A percentile compares a stretch with the other conserved stretches of the same genome.
Evolutionary conservation across 345 rosid species (phyloP).

Genomic region (Kandelia obovata): DNA sequence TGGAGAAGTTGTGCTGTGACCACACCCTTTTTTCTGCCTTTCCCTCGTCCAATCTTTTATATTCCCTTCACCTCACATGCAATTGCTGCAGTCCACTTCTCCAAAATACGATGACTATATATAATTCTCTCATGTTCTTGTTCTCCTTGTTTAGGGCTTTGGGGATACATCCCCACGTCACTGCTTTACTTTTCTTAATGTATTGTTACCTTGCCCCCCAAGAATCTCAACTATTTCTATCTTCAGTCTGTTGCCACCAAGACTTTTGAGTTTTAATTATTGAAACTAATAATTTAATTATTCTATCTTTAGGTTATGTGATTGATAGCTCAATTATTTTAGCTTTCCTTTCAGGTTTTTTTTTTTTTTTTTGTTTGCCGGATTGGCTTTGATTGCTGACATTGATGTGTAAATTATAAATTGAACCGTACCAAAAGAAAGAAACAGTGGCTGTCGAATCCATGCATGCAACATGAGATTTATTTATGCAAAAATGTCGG

Average conservation of each 20-base stretch:
- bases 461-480: conserved; percentile 17
- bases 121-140: background rate
- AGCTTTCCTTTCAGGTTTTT: background rate
- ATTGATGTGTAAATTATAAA: background rate
- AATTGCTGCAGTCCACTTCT: conserved; percentile 15
- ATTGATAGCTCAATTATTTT: background rate
- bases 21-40: conserved; percentile 8
- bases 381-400: background rate
- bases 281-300: too few relatives aligned
- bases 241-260: too few relatives aligned
- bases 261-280: too few relatives aligned
- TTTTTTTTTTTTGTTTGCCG: too few relatives aligned
- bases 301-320: too few relatives aligned
- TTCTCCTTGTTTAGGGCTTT: conserved; percentile 1
- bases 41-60: conserved; percentile 15
- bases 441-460: conserved; percentile 12
- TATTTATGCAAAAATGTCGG: conserved; percentile 19
- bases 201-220: conserved; percentile 13
- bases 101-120: background rate
- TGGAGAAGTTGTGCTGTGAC: conserved; percentile 25
- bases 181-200: conserved; percentile 23
- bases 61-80: conserved; percentile 32
- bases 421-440: background rate
- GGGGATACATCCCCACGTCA: conserved; percentile 33
- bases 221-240: conserved; percentile 16